phyloP scores from a whole-genome alignment of 495 filamentous ascomycete species.

The Neurospora sp. region DNA sequence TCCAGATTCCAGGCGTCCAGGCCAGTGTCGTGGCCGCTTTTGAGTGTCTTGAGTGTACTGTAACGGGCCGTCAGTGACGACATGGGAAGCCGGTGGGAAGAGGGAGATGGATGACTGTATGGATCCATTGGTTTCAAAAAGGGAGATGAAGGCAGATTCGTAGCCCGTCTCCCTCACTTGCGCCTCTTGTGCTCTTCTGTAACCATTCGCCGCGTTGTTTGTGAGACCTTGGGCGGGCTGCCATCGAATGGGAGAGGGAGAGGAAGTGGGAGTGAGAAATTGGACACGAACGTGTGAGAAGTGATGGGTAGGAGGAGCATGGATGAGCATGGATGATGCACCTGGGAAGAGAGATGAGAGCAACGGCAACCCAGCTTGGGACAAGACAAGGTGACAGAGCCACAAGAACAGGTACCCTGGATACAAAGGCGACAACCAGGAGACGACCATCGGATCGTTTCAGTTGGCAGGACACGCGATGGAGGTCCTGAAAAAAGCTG shows the following conservation, averaged over 20 bases:
- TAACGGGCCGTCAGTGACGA: not conserved
- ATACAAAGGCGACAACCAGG: not conserved
- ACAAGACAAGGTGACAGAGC: not conserved
- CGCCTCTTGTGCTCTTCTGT: not conserved
- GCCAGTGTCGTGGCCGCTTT: not conserved
- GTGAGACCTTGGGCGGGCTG: not conserved
- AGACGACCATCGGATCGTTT: not conserved
- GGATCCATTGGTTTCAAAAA: not conserved
- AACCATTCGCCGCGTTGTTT: not conserved
- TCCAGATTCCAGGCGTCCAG: not conserved
- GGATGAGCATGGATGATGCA: not conserved
- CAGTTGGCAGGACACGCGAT: not conserved
- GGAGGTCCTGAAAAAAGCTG: not conserved
- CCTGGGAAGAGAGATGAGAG: not conserved
- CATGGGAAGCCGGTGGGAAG: not conserved
- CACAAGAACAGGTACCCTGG: not conserved
- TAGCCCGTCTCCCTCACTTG: not conserved
- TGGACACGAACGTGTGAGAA: not conserved
- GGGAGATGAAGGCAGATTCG: not conserved
- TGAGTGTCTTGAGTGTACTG: not conserved
- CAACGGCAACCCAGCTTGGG: not conserved
- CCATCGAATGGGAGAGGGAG: not conserved
- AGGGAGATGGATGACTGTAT: not conserved
- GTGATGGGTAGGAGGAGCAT: not conserved
- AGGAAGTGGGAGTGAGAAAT: not conserved